phyloP scores from a whole-genome alignment of 2,329 filamentous ascomycete genomes.

The Fusarium armeniacum region DNA sequence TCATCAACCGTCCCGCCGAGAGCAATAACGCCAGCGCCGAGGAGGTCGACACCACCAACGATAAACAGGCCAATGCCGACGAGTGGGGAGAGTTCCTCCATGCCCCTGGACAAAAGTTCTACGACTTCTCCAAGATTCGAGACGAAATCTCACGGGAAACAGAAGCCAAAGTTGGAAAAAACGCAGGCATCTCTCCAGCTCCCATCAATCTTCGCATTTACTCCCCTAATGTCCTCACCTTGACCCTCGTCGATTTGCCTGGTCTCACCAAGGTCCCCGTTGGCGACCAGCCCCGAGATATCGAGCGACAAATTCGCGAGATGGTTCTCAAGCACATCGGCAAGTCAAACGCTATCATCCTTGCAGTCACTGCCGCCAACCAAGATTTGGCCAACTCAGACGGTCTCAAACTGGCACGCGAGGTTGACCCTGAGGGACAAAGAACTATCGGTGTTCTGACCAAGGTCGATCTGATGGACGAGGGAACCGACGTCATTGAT shows the following conservation, averaged over 20 bases:
- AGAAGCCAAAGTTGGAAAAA: constrained; percentile 94
- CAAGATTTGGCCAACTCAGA: constrained; percentile 99
- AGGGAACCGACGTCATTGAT: constrained; percentile 97
- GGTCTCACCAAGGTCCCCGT: constrained; percentile 97
- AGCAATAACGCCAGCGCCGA: constrained; percentile 80
- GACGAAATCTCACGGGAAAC: constrained; percentile 98
- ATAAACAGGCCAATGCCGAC: constrained; percentile 90
- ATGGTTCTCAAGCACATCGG: constrained; percentile 99
- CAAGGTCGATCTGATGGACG: constrained; percentile 99
- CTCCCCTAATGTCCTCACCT: constrained; percentile 96
- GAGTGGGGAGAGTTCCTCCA: constrained; percentile 99
- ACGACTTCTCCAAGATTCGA: constrained; percentile 97
- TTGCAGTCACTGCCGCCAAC: constrained; percentile 96
- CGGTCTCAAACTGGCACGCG: constrained; percentile 93
- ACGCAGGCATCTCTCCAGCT: constrained; percentile 94
- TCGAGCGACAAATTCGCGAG: constrained; percentile 94
- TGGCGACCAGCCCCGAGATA: constrained; percentile 95
- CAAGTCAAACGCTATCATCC: constrained; percentile 97
- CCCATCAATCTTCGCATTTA: constrained; percentile 99
- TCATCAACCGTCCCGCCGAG: constrained; percentile 89
- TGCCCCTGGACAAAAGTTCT: constrained; percentile 96
- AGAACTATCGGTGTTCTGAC: constrained; percentile 98
- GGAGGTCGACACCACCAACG: constrained; percentile 75
- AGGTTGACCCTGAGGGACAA: constrained; percentile 97
- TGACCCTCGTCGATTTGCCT: constrained; percentile 96